Conservation (phyloP, 495 filamentous ascomycete species). For the Rusavskia elegans region DNA sequence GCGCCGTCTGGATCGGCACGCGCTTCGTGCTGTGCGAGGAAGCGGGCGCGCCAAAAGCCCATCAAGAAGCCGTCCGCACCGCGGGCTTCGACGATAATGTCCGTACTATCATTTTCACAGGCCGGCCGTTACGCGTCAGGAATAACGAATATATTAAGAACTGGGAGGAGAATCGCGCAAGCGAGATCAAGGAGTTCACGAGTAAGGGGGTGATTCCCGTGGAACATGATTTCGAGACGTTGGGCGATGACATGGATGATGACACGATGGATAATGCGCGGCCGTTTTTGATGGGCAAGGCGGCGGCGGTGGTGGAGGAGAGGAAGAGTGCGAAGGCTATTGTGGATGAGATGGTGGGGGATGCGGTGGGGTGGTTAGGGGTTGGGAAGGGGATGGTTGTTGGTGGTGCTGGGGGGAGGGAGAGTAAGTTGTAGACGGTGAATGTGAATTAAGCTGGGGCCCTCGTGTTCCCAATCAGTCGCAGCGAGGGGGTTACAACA, state of each 20-base stretch:
- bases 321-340: constrained; percentile 84
- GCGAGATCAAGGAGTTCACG: constrained; percentile 85
- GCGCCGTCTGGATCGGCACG: constrained; percentile 91
- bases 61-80: constrained; percentile 93
- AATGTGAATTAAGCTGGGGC: too few relatives aligned
- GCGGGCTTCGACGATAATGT: constrained; percentile 87
- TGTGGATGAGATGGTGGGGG: constrained; percentile 85
- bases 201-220: constrained; percentile 79
- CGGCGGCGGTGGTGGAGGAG: constrained; percentile 82
- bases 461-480: too few relatives aligned
- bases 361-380: constrained; percentile 55
- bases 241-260: constrained; percentile 53
- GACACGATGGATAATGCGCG: constrained; percentile 83
- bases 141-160: constrained; percentile 84
- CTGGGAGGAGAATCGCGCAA: constrained; percentile 82
- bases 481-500: too few relatives aligned
- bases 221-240: constrained; percentile 81
- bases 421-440: constrained; percentile 37
- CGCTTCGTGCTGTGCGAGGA: constrained; percentile 88
- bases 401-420: constrained; percentile 2
- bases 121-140: constrained; percentile 82
- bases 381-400: constrained; percentile 48
- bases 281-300: constrained; percentile 94
- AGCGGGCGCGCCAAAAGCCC: constrained; percentile 80
- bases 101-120: constrained; percentile 96